phyloP scores from a whole-genome alignment of 2,329 filamentous ascomycete species.

The Ophidiomyces ophidiicola region DNA sequence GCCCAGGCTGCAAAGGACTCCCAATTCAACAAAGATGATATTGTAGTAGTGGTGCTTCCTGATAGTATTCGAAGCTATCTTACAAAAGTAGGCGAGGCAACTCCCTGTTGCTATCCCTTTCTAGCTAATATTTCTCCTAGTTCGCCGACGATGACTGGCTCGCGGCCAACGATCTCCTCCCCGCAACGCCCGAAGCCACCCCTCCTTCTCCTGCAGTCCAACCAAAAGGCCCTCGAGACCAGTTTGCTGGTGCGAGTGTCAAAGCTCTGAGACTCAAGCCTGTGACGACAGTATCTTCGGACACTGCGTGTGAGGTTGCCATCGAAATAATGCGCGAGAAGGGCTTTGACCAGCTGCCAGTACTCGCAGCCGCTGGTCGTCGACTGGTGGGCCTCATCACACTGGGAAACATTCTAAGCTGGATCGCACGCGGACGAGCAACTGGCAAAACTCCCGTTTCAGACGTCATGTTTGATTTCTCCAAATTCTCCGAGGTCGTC shows the following conservation, averaged over 20 bases:
- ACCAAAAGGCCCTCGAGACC: constrained; percentile 43
- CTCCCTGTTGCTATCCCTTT: background rate
- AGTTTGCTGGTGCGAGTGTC: constrained; percentile 68
- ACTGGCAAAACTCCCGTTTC: constrained; percentile 60
- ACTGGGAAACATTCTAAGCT: constrained; percentile 83
- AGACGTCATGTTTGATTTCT: constrained; percentile 95
- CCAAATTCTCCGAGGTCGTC: constrained; percentile 72
- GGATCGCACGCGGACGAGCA: constrained; percentile 73
- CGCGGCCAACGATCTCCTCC: constrained; percentile 83
- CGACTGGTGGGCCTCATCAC: constrained; percentile 86
- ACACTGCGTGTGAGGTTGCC: constrained; percentile 65
- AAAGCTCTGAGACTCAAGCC: constrained; percentile 79
- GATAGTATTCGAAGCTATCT: constrained; percentile 97
- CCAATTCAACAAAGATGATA: constrained; percentile 66
- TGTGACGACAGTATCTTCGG: constrained; percentile 67
- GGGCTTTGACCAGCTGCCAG: constrained; percentile 93
- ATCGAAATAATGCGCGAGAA: constrained; percentile 98
- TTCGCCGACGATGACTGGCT: constrained; percentile 99
- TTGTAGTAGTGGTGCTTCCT: constrained; percentile 80
- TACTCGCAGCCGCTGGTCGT: constrained; percentile 56
- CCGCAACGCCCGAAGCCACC: constrained; percentile 39
- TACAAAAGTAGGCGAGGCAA: constrained; percentile 50
- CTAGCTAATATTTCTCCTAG: constrained; percentile 24
- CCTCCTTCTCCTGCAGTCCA: constrained; percentile 22
- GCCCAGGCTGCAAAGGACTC: constrained; percentile 65